Evolutionary conservation across 345 rosid species (phyloP), one percentile per base, ranked within the genome.

Genomic region (Reutealis trisperma): DNA sequence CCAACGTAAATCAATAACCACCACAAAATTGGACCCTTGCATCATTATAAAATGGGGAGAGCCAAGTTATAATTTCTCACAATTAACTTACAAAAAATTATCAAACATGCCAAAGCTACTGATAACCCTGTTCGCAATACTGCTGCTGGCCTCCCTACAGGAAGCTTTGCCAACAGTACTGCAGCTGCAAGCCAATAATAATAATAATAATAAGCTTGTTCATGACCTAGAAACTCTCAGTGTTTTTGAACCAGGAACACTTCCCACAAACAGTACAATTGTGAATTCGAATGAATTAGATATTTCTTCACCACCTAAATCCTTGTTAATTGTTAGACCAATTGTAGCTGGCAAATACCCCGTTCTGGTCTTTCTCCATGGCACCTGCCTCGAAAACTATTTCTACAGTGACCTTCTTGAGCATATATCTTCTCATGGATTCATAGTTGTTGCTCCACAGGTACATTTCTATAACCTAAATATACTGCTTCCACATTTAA

Each of bases 381-480:
- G 88, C 61, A 77, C 75, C 54, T 71, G 11, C 45, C 34, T 80
- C 21, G 12, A 4, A 0, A 85, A 75, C 71, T 6, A 47, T 37
- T 71, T 57, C 78, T 87, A 85, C 68, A 45, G 80, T 16, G 67
- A 68, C 42, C 80, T 87, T 71, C 70, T 83, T 15, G 21, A 52
- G 0, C 83, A 44, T 64, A 70, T 85, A 2, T 71, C 86, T 60
- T 87, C 86, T 4, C 80, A 87, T 67, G 90, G 88, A 27, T 85
- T 77, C 80, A 83, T 85, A 30, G 25, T 87, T 30, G 85, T 85
- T n/a, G 84, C 90, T 73, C 90, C 88, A 54, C 89, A 79, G 89
- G 90, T 84, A 84, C 24, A 24, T 0, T 3, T 6, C 22, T 6
- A 3, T 18, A 13, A 7, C 16, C 16, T n/a, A n/a, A n/a, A n/a